Conservation (phyloP, 106 monocot genomes). For the Narthecium ossifragum region DNA sequence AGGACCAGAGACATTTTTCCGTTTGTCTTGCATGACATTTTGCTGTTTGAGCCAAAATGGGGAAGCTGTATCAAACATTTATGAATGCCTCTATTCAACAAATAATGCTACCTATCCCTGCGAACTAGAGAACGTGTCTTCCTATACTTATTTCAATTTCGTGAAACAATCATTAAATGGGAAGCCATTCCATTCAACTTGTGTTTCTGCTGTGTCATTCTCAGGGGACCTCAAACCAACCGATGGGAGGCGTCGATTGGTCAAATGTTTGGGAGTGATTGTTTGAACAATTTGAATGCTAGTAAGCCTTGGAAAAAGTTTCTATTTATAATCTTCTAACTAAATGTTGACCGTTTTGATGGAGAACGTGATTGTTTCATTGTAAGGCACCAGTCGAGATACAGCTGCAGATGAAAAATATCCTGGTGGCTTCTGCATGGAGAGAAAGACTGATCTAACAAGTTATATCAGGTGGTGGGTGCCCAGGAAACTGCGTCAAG, state of each 20-base stretch:
- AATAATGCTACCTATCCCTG: too few relatives aligned
- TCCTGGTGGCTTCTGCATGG: slow-evolving; percentile 38
- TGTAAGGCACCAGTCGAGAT: slow-evolving; percentile 45
- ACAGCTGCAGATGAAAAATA: slow-evolving; percentile 42
- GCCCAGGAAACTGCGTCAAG: slow-evolving; percentile 44
- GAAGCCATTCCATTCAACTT: too few relatives aligned
- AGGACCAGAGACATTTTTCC: too few relatives aligned
- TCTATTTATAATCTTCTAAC: not conserved
- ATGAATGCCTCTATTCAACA: too few relatives aligned
- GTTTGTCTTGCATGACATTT: too few relatives aligned
- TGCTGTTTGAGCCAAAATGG: too few relatives aligned
- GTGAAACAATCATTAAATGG: too few relatives aligned
- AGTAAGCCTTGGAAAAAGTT: slow-evolving; percentile 7
- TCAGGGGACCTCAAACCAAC: slow-evolving; percentile 59
- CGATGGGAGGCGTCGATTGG: slow-evolving; percentile 69
- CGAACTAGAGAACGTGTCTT: too few relatives aligned
- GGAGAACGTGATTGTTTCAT: slow-evolving; percentile 2
- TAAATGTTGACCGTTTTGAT: not conserved
- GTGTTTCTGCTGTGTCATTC: slow-evolving; percentile 7
- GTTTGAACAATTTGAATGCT: slow-evolving; percentile 21
- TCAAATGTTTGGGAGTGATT: slow-evolving; percentile 60
- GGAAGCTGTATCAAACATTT: too few relatives aligned
- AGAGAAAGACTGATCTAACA: slow-evolving; percentile 85
- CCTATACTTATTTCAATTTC: too few relatives aligned
- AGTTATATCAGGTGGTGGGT: slow-evolving; percentile 82